Evolutionary conservation across 139 green algal species (phyloP).

Genomic region (Parachlorella kessleri): DNA sequence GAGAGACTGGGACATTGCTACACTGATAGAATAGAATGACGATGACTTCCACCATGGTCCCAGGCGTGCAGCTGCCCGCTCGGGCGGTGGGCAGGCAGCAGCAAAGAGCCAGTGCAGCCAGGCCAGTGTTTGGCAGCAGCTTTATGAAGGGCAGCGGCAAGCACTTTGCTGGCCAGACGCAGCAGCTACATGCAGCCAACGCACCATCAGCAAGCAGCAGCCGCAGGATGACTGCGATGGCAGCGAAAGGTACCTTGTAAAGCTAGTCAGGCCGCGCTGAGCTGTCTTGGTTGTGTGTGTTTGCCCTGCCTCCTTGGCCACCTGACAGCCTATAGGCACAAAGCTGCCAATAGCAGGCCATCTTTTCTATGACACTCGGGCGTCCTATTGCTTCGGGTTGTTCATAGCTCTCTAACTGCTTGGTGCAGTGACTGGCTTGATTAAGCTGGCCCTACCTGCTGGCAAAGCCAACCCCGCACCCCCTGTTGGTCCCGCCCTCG

Average conservation of each 20-base stretch:
- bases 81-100: background rate
- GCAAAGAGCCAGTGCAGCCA: conserved; percentile 2
- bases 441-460: conserved; percentile 97
- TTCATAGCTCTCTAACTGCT: too few relatives aligned
- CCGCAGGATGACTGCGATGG: conserved; percentile 51
- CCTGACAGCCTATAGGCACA: too few relatives aligned
- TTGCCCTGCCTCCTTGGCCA: too few relatives aligned
- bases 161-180: conserved; percentile 14
- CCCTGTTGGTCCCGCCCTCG: conserved; percentile 96
- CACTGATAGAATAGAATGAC: too few relatives aligned
- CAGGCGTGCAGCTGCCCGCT: too few relatives aligned
- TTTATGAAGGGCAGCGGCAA: conserved; percentile 16
- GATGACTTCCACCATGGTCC: too few relatives aligned
- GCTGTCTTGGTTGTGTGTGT: too few relatives aligned
- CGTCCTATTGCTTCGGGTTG: too few relatives aligned
- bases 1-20: too few relatives aligned
- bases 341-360: too few relatives aligned
- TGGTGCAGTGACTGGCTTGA: conserved; percentile 44
- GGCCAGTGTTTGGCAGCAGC: conserved; percentile 11
- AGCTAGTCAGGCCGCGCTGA: too few relatives aligned
- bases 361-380: too few relatives aligned
- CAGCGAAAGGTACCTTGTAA: conserved; percentile 71
- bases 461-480: conserved; percentile 99
- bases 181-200: conserved; percentile 16
- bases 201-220: conserved; percentile 6